Evolutionary conservation across 352 stramenopile species (phyloP).

Genomic region (Phytophthora palmivora): DNA sequence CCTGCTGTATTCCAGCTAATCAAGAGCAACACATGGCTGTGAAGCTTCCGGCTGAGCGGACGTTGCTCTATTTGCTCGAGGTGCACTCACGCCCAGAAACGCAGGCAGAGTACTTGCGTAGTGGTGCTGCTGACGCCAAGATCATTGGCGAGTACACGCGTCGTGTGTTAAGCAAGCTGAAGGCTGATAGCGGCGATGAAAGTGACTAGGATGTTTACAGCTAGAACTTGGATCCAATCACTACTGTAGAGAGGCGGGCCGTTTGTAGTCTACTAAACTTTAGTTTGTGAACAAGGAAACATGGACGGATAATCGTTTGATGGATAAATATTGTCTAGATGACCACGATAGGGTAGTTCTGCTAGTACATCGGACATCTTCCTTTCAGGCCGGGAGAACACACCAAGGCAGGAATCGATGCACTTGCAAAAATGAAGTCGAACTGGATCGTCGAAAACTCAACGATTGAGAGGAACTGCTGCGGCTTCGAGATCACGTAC

Average conservation of each 20-base stretch:
- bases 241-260: background rate
- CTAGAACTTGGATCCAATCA: constrained; percentile 12
- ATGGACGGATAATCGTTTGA: constrained; percentile 31
- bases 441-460: constrained; percentile 2
- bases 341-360: too few species aligned
- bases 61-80: constrained; percentile 89
- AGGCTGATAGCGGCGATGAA: constrained; percentile 85
- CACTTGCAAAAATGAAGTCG: background rate
- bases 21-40: constrained; percentile 90
- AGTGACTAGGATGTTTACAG: constrained; percentile 54
- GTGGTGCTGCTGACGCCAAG: constrained; percentile 71
- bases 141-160: constrained; percentile 89
- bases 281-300: constrained; percentile 8
- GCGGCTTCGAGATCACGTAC: constrained; percentile 33
- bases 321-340: constrained; percentile 39
- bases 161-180: constrained; percentile 89
- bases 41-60: constrained; percentile 87
- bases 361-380: too few species aligned
- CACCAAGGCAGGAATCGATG: too few species aligned
- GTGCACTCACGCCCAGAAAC: constrained; percentile 84
- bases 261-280: constrained; percentile 26
- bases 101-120: constrained; percentile 73
- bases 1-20: constrained; percentile 84
- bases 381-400: too few species aligned
- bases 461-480: constrained; percentile 35